Percentiles rank a stretch among this genome's conserved stretches.
Conservation (phyloP, 352 stramenopile species). For the Globisporangium sylvaticum region DNA sequence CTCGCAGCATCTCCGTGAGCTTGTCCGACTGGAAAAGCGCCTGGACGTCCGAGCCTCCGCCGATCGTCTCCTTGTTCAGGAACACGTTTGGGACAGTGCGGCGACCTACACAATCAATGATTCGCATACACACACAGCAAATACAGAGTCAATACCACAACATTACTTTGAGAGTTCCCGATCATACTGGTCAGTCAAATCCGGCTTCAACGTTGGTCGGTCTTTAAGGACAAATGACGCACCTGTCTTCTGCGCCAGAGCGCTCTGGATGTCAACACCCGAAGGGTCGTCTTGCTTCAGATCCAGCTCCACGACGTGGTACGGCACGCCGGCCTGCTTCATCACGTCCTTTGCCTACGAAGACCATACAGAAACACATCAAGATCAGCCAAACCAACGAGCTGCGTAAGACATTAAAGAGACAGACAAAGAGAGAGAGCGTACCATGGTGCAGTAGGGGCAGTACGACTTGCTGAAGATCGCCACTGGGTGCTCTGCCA, state of each 20-base stretch:
- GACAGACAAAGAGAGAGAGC: conserved; percentile 5
- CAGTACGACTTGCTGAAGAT: conserved; percentile 95
- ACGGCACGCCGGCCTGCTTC: conserved; percentile 46
- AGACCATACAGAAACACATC: not conserved
- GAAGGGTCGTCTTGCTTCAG: conserved; percentile 45
- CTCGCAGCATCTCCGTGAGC: conserved; percentile 85
- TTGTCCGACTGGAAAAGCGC: conserved; percentile 80
- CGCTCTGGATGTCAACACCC: conserved; percentile 86
- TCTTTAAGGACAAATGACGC: not conserved
- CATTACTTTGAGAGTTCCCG: too few species aligned
- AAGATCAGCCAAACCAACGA: too few species aligned
- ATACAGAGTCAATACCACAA: not conserved
- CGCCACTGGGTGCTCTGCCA: conserved; percentile 44
- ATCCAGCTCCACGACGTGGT: conserved; percentile 69
- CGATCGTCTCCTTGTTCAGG: conserved; percentile 91
- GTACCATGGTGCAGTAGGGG: conserved; percentile 86
- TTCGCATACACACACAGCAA: too few species aligned
- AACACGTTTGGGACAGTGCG: conserved; percentile 97
- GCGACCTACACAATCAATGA: conserved; percentile 53
- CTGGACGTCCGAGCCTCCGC: conserved; percentile 93
- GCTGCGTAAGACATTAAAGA: too few species aligned
- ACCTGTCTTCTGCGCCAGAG: conserved; percentile 85
- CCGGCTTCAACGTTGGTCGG: not conserved
- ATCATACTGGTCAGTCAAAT: too few species aligned
- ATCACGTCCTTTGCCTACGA: conserved; percentile 84